Base-by-base conservation (phyloP, 2,329 filamentous ascomycete genomes). In the Colletotrichum sp. region DNA sequence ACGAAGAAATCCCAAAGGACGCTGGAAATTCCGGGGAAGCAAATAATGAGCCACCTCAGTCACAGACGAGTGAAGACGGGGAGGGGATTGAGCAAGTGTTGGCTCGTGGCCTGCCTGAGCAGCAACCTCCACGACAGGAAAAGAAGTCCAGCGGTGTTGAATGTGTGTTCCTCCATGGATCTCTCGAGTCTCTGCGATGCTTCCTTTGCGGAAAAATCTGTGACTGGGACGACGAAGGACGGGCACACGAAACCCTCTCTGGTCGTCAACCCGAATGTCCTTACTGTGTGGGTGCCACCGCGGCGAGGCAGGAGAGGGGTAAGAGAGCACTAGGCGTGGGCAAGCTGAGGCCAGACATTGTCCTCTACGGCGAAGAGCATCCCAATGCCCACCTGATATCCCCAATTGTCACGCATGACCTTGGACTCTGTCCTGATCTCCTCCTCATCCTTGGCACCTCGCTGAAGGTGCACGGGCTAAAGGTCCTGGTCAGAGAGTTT, bases 361-460 rank as follows among this genome's bases (percentile, higher is more conserved):
- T 95, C 3, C 86, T 95, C 1, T 95, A 95, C 80, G 93, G 93
- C 26, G 93, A 95, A 81, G 93, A 94, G 68, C 93, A 95, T 79
- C 93, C 93, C 1, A 90, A 90, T 36, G 91, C 92, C 3, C 91
- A 94, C 74, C 86, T 93, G 7, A 93, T 95, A 77, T 92, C 92
- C 26, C 91, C 91, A 3, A 90, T 95, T 15, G 89, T 94, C 16
- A 92, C 93, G 16, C 92, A 94, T 75, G 93, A 95, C 79, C 85
- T 94, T 2, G 87, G 87, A 4, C 86, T 93, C 5, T 88, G 88
- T 5, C 93, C 93, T 0, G 93, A 95, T 78, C 86, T 94, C 76
- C 85, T 95, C 24, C 86, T 95, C 7, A 93, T 95, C 70, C 87
- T 95, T 60, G 93, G 93, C 16, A 95, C 93, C 2, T 94, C 93